Conservation (phyloP, 1,284 basidiomycete species). For the Heliocybe sulcata region DNA sequence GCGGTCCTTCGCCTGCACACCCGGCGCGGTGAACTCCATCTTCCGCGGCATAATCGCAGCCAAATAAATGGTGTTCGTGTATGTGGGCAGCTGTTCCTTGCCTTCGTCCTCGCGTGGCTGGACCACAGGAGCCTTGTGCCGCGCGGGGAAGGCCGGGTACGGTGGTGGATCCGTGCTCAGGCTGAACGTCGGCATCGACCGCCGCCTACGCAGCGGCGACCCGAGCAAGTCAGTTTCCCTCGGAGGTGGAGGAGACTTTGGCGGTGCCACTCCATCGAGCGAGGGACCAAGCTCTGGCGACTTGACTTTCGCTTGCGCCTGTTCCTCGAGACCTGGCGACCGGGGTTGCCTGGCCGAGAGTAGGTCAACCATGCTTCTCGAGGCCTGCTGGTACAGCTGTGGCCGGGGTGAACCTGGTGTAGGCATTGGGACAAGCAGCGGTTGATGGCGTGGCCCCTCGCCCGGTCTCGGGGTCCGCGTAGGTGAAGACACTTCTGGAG, state of each 20-base stretch:
- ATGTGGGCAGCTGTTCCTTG: constrained; percentile 72
- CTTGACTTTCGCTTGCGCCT: constrained; percentile 8
- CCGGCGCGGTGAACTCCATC: constrained; percentile 87
- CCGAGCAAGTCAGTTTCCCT: constrained; percentile 1
- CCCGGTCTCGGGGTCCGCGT: background rate
- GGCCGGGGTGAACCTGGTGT: constrained; percentile 27
- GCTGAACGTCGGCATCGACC: constrained; percentile 53
- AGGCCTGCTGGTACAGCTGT: constrained; percentile 53
- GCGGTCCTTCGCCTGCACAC: constrained; percentile 82
- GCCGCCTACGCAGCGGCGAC: constrained; percentile 32
- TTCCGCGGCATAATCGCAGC: constrained; percentile 86
- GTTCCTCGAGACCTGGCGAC: constrained; percentile 22
- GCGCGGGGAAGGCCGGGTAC: constrained; percentile 34
- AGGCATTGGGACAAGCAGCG: constrained; percentile 8
- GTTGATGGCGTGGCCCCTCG: background rate
- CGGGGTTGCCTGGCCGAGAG: constrained; percentile 19
- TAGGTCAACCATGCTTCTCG: constrained; percentile 51
- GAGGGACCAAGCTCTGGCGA: constrained; percentile 12
- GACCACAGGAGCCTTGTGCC: constrained; percentile 26
- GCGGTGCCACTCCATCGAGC: background rate
- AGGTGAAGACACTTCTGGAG: background rate
- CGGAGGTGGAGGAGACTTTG: constrained; percentile 3
- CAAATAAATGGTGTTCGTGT: constrained; percentile 82
- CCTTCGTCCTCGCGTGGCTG: constrained; percentile 63
- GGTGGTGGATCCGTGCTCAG: constrained; percentile 41